Base-by-base conservation (phyloP, 1,284 basidiomycete genomes). In the Ustilago lituana region DNA sequence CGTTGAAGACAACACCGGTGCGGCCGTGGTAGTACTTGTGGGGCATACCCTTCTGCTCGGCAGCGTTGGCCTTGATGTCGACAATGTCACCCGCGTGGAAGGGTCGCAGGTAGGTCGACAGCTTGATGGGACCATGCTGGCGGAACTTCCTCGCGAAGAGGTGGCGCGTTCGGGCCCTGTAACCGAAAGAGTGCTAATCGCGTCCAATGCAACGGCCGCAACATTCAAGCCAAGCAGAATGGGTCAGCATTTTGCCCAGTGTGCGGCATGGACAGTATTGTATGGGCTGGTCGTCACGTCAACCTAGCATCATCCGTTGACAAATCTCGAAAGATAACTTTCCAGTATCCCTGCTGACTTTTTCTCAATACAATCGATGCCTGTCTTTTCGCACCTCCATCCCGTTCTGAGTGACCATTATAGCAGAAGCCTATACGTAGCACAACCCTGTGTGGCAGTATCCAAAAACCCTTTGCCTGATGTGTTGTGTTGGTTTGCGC, bases 21-120 rank as follows among this genome's bases (percentile, higher is more conserved):
- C 92, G 91, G 80, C 92, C 93, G 78, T 57, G 63, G 79, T 82
- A 82, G 74, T 80, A 81, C 86, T 98, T 98, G 88, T 97, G 94
- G 84, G 95, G 94, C 93, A 98, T 97, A 85, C 95, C 95, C 91
- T 95, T 96, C 89, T 98, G 96, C 85, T 97, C 91, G 50, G 94
- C 92, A 68, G 94, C 89, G 84, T 99, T 98, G 80, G 95, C 95
- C 87, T 96, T 96, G 88, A 98, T 98, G 87, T 98, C 95, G 80
- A 99, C 95, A 82, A 98, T 97, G 85, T 99, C 95, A 75, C 95
- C 95, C 76, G 98, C 88, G 80, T 90, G 89, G 89, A 91, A 99
- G 86, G 89, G 88, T 83, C 90, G 88, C 83, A 98, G 86, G 89
- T 89, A 98, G 50, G 94, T 98, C 77, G 94, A 93, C 82, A 98